Base-by-base conservation (phyloP, 257 asterid species). In the Petunia secreta region DNA sequence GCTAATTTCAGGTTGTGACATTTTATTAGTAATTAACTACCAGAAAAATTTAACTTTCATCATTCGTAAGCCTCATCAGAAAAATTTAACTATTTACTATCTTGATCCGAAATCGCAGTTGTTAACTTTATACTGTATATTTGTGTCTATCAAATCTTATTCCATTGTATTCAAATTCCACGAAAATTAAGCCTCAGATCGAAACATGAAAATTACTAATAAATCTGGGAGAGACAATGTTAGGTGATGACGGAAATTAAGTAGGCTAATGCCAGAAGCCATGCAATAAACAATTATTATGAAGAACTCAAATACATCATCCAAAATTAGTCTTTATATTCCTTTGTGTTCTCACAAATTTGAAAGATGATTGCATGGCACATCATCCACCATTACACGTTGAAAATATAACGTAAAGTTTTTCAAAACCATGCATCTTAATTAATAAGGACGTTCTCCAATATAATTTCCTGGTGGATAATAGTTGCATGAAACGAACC, bases 401-500 rank as follows among this genome's bases (percentile, higher is more conserved):
- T 6, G 57, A 65, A n/a, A 8, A n/a, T 67, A 25, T 25, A 25
- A 25, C 25, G 25, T 25, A 25, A 25, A 25, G 25, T 25, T 25
- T 7, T 3, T 9, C 8, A 3, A 8, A 69, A 44, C 41, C 41
- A 69, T 39, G 73, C 73, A 65, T 25, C 4, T 34, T 16, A 67
- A 68, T 85, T 40, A 75, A 41, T 75, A 86, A 59, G 89, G 89
- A 40, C 75, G 74, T 52, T 76, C 63, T 0, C 89, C 89, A 0
- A 48, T 3, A 53, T 75, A 83, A 60, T 86, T 86, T 7, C 89
- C 87, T 0, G 85, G 87, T 43, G 89, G 89, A 36, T 78, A 71
- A 48, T 86, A 86, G 76, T 76, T 86, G 65, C 89, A 86, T 0
- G 82, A 81, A 5, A 84, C 81, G 41, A 84, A 84, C 79, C 75